Percentiles rank a stretch among this genome's conserved stretches.
Conservation (phyloP, 805 yeast species). For the Kluyveromyces nonfermentans region DNA sequence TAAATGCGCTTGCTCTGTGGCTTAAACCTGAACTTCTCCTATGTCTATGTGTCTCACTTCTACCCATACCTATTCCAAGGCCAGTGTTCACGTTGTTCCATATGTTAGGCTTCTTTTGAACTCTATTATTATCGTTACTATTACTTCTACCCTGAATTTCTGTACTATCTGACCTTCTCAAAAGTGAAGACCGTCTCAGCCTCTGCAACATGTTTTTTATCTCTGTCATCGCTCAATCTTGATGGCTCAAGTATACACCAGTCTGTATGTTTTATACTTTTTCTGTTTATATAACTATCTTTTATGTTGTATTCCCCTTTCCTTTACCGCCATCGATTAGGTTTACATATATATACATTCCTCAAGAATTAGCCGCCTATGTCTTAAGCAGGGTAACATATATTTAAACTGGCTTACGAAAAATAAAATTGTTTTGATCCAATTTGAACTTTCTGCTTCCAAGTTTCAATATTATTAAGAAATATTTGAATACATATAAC, state of each 20-base stretch:
- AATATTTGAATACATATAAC: too few relatives aligned
- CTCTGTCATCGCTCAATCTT: background rate
- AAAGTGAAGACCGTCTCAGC: conserved; percentile 1
- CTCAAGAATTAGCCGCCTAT: background rate
- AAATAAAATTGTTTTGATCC: too few relatives aligned
- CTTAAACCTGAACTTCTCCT: background rate
- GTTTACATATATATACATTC: background rate
- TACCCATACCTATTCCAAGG: background rate
- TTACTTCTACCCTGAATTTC: background rate
- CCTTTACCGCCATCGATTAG: background rate
- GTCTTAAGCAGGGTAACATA: background rate
- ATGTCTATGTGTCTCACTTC: background rate
- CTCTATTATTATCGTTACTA: background rate
- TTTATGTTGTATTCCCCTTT: too few relatives aligned
- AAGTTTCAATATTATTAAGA: too few relatives aligned
- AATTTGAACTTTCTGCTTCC: too few relatives aligned
- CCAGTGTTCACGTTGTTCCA: background rate
- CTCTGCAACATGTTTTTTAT: background rate
- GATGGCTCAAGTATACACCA: background rate
- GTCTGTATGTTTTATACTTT: too few relatives aligned
- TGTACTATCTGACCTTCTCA: background rate
- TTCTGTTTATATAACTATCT: too few relatives aligned
- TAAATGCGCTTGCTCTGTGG: background rate
- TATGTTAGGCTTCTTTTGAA: background rate
- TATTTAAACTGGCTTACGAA: too few relatives aligned